Conservation (phyloP, 2,329 filamentous ascomycete genomes). For the Nemania diffusa region DNA sequence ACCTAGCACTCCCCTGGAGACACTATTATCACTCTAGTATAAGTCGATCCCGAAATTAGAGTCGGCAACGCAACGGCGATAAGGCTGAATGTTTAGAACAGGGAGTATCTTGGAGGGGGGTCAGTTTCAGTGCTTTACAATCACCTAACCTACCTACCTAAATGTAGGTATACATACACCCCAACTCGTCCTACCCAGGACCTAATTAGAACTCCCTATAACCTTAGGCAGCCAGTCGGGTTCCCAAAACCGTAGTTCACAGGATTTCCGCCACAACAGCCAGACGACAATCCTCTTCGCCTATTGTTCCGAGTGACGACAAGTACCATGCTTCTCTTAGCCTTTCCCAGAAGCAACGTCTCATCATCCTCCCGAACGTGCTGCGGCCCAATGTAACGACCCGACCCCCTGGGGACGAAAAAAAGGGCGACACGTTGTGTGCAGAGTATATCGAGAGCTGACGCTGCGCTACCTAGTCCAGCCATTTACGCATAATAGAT, state of each 20-base stretch:
- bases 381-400: constrained; percentile 17
- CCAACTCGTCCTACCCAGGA: no score
- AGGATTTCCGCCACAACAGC: constrained; percentile 3
- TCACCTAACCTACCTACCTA: no score
- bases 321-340: constrained; percentile 31
- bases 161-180: no score
- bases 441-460: neutral
- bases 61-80: constrained; percentile 13
- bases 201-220: no score
- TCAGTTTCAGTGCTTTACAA: no score
- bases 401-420: neutral
- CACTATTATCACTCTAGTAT: no score
- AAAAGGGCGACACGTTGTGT: no score
- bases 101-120: no score
- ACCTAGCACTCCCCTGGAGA: no score
- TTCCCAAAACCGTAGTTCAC: neutral
- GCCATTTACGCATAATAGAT: neutral
- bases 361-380: constrained; percentile 20
- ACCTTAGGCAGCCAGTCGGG: neutral
- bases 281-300: constrained; percentile 22
- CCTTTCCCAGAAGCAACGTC: neutral
- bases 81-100: constrained; percentile 20
- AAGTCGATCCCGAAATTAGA: constrained; percentile 22
- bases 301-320: constrained; percentile 24
- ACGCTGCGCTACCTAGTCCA: neutral